Evolutionary conservation across 2,329 filamentous ascomycete genomes (phyloP).

Genomic region (Fusarium sp.): DNA sequence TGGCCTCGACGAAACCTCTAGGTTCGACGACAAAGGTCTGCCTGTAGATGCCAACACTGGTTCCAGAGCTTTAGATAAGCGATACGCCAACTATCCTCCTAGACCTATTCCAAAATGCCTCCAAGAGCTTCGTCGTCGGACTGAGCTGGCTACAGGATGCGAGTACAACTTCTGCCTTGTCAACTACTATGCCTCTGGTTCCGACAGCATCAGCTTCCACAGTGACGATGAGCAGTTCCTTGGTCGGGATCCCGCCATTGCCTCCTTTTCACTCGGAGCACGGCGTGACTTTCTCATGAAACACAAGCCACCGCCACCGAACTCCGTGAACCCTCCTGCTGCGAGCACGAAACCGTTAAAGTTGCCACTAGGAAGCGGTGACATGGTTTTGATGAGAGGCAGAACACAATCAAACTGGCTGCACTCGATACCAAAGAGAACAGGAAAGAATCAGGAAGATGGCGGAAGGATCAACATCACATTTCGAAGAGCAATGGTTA

Average conservation of each 20-base stretch:
- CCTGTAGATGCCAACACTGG: constrained; percentile 58
- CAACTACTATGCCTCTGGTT: constrained; percentile 83
- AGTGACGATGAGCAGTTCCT: constrained; percentile 85
- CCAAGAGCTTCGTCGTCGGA: constrained; percentile 68
- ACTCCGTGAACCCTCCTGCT: constrained; percentile 45
- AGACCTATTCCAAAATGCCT: constrained; percentile 78
- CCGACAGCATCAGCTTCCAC: constrained; percentile 82
- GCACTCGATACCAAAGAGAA: constrained; percentile 81
- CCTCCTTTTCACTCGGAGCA: constrained; percentile 78
- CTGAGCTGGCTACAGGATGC: constrained; percentile 73
- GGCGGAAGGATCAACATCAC: constrained; percentile 81
- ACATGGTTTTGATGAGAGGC: constrained; percentile 84
- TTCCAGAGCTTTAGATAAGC: constrained; percentile 61
- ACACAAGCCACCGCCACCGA: constrained; percentile 70
- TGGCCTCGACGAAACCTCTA: constrained; percentile 70
- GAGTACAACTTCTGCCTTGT: constrained; percentile 83
- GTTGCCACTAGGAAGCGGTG: constrained; percentile 70
- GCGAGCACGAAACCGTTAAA: constrained; percentile 56
- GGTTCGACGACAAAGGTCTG: constrained; percentile 61
- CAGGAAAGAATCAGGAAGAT: constrained; percentile 70
- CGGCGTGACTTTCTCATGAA: constrained; percentile 82
- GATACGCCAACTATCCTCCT: constrained; percentile 66
- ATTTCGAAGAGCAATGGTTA: constrained; percentile 76
- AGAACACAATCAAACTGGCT: constrained; percentile 80
- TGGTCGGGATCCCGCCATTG: constrained; percentile 75